phyloP scores from a whole-genome alignment of 495 filamentous ascomycete species.

The Annulohypoxylon stygium region DNA sequence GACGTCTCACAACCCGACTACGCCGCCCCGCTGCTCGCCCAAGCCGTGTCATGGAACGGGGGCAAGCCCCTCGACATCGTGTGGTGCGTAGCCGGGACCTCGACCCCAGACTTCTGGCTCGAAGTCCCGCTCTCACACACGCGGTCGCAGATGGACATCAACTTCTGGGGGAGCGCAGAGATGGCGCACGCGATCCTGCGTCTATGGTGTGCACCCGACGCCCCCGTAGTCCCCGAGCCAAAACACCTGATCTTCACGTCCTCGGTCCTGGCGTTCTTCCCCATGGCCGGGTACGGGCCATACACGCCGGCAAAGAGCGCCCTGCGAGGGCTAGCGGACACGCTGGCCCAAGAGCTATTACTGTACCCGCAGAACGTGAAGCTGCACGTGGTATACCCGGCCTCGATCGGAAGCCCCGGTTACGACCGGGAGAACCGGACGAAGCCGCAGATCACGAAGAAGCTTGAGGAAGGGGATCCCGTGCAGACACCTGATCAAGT shows the following conservation, averaged over 20 bases:
- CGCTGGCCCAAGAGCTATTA: constrained; percentile 83
- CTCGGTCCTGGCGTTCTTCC: constrained; percentile 78
- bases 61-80: constrained; percentile 82
- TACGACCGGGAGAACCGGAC: constrained; percentile 80
- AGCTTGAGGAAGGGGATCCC: constrained; percentile 85
- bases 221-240: constrained; percentile 57
- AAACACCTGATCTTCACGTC: constrained; percentile 91
- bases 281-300: constrained; percentile 84
- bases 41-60: constrained; percentile 87
- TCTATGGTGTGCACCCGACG: constrained; percentile 68
- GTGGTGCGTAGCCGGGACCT: constrained; percentile 89
- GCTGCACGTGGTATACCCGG: constrained; percentile 88
- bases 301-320: constrained; percentile 91
- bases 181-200: constrained; percentile 79
- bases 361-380: constrained; percentile 82
- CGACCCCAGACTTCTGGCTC: constrained; percentile 81
- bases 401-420: constrained; percentile 81
- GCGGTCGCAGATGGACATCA: constrained; percentile 86
- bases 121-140: constrained; percentile 74
- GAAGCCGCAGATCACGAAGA: constrained; percentile 85
- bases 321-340: constrained; percentile 84
- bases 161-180: constrained; percentile 91
- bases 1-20: constrained; percentile 81
- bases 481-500: constrained; percentile 83
- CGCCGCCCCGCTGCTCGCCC: constrained; percentile 73